Base-by-base conservation (phyloP, 2,329 filamentous ascomycete species). In the Penicillium sp. region DNA sequence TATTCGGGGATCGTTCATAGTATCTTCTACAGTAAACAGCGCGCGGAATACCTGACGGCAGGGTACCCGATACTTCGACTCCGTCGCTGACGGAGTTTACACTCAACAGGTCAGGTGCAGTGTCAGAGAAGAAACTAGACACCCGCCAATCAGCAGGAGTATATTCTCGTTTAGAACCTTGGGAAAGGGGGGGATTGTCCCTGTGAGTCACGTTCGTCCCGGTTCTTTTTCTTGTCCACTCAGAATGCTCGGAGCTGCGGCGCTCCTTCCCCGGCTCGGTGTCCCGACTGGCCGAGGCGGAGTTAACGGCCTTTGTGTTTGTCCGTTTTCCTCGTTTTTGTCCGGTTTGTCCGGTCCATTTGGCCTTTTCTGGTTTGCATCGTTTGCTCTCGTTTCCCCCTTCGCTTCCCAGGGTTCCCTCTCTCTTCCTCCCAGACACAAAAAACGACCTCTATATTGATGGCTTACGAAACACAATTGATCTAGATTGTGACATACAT, bases 201-300 rank as follows among this genome's bases (percentile, higher is more conserved):
- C 29, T 39, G 48, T 64, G 62, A 64, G 48, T 64, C 62, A 64
- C 48, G 45, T 16, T 55, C 32, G 21, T 36, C 58, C 62, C 62
- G 62, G 54, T 63, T 64, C 62, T 59, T 64, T 64, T 62, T 64
- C 62, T 64, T 60, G 47, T 56, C 61, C 59, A 53, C 60, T 63
- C 8, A 27, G 24, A 27, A 27, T 27, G 24, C 24, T 59, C 55
- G 61, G 60, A 61, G 53, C 44, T 39, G 43, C 7, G 10, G 2
- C 31, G 39, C 39, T 13, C 16, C 49, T 61, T 60, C 50, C 54
- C 54, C 55, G 61, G 56, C 34, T 59, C 56, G 59, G 50, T 6
- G 8, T 29, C 29, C 50, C 44, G 45, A 48, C 38, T 29, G 21
- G 11, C 50, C 50, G 50, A 45, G 16, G 31, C 50, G 51, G 51